A percentile compares a stretch with the other conserved stretches of the same genome.
These are phyloP conservation scores for Durotheca rogersii DNA, from an alignment of 495 filamentous ascomycete species.

Conservation along the genomic window DNA sequence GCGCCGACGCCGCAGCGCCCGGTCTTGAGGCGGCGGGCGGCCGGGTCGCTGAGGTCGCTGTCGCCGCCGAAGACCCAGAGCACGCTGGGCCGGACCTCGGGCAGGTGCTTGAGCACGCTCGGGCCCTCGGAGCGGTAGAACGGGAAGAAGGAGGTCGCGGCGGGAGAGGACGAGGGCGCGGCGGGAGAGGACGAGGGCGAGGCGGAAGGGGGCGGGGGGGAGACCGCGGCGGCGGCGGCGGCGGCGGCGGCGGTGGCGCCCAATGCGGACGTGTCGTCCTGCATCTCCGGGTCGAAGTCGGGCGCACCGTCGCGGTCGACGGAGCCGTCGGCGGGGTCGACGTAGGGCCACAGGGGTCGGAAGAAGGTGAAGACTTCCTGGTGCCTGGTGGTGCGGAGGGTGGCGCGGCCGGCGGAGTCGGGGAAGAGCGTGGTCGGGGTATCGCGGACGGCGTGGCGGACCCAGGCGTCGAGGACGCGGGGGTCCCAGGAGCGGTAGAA, in stretches of 20 bases:
- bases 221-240: not conserved
- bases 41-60: slow-evolving; percentile 61
- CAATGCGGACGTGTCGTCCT: not conserved
- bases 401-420: slow-evolving; percentile 36
- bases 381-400: slow-evolving; percentile 64
- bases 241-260: not conserved
- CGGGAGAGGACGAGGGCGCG: too few relatives aligned
- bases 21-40: slow-evolving; percentile 56
- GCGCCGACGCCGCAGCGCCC: slow-evolving; percentile 61
- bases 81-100: slow-evolving; percentile 70
- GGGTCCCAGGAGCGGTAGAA: slow-evolving; percentile 77
- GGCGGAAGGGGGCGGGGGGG: too few relatives aligned
- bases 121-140: slow-evolving; percentile 78
- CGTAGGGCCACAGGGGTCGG: slow-evolving; percentile 36
- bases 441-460: slow-evolving; percentile 63
- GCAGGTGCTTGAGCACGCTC: slow-evolving; percentile 62
- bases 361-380: slow-evolving; percentile 60
- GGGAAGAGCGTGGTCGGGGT: slow-evolving; percentile 62
- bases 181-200: too few relatives aligned
- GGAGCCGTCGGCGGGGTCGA: slow-evolving; percentile 9
- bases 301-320: slow-evolving; percentile 34
- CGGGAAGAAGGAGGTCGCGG: slow-evolving; percentile 37
- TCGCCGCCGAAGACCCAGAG: slow-evolving; percentile 77
- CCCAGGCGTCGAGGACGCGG: slow-evolving; percentile 66
- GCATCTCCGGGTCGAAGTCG: slow-evolving; percentile 32